Base-by-base conservation (phyloP, 2,329 filamentous ascomycete species). In the Pseudogymnoascus pannorum region DNA sequence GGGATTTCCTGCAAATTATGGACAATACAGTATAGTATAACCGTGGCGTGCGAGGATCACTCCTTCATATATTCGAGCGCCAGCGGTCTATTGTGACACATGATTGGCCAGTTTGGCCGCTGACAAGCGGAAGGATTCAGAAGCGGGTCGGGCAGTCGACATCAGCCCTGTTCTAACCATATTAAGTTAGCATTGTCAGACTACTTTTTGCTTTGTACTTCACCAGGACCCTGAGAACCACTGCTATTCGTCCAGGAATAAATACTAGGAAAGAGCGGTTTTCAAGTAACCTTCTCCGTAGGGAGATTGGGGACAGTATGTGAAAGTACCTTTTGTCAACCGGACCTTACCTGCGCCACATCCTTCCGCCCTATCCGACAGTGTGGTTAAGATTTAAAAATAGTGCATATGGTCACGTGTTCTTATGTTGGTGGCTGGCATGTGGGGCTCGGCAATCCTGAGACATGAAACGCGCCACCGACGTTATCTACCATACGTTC, bases 91-190 rank as follows among this genome's bases (percentile, higher is more conserved):
- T 29, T 11, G n/a, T 5, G 24, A 31, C 4, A 54, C 1, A 0
- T 31, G 44, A 54, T 54, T 54, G n/a, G 44, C n/a, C 9, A 18
- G n/a, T 5, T 6, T 11, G 24, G 8, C 4, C 24, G 44, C 44
- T 54, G 44, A 54, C 44, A 54, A 54, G 44, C 44, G 44, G 44
- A 18, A 54, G 24, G 44, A 51, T 51, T 51, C n/a, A 54, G 8
- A 2, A 54, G 4, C 44, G 44, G 44, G 24, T n/a, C 44, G 44
- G 44, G 24, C 44, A 54, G 44, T 54, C n/a, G 12, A 31, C n/a
- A 51, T 26, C 44, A 54, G 24, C 24, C 44, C 44, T 54, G 44
- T 18, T 54, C 44, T 54, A 54, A 31, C 44, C 9, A 7, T 6
- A 31, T 31, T 18, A 1, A 14, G n/a, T 14, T 54, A 54, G 44